Percentiles rank a stretch among this genome's conserved stretches.
phyloP scores from a whole-genome alignment of 495 filamentous ascomycete species.

The Daldinia vernicosa region DNA sequence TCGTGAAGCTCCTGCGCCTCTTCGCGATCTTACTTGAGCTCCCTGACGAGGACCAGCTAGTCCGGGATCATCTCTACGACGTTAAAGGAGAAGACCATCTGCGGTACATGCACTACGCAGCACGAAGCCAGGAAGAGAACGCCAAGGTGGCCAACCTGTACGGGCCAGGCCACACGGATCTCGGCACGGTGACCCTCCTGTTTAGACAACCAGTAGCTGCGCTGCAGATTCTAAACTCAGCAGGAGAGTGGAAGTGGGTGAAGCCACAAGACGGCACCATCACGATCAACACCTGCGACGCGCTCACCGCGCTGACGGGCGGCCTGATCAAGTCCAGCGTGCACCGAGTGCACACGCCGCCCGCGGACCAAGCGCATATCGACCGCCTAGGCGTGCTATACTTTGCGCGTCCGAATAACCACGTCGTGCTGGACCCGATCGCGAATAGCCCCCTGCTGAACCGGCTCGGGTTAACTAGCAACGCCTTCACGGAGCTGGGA shows the following conservation, averaged over 20 bases:
- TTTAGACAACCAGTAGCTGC: conserved; percentile 63
- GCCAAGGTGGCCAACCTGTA: conserved; percentile 54
- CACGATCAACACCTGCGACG: conserved; percentile 62
- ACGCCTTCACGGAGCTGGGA: conserved; percentile 47
- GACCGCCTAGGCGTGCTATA: conserved; percentile 63
- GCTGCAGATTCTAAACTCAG: conserved; percentile 57
- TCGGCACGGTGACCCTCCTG: conserved; percentile 64
- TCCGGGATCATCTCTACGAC: conserved; percentile 58
- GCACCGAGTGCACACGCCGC: conserved; percentile 61
- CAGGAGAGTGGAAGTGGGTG: conserved; percentile 60
- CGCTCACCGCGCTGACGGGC: conserved; percentile 57
- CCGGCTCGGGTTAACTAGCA: conserved; percentile 51
- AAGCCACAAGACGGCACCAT: conserved; percentile 61
- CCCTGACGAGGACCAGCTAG: conserved; percentile 59
- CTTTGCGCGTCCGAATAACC: conserved; percentile 53
- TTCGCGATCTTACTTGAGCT: conserved; percentile 63
- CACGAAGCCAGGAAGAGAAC: conserved; percentile 56
- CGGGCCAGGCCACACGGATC: conserved; percentile 61
- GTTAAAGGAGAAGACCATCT: conserved; percentile 59
- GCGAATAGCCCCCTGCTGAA: conserved; percentile 54
- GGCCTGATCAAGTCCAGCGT: conserved; percentile 62
- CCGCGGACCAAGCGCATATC: conserved; percentile 60
- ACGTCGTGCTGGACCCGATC: conserved; percentile 58
- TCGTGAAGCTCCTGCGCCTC: conserved; percentile 61
- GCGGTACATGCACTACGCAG: conserved; percentile 63